Conservation (phyloP, 495 filamentous ascomycete genomes). For the Penicillium diatomitis region DNA sequence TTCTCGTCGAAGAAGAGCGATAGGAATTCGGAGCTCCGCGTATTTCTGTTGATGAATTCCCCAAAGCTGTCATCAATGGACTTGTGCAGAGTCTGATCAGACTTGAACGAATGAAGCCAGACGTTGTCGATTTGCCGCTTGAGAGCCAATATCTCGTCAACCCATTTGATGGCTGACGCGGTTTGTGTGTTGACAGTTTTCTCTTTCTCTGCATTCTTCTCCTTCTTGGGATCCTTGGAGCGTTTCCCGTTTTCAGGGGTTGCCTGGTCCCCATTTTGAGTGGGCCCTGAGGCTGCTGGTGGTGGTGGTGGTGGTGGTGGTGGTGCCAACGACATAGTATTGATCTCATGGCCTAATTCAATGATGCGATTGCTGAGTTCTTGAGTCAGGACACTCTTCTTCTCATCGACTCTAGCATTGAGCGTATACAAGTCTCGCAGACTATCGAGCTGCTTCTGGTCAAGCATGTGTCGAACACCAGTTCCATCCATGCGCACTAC, state of each 20-base stretch:
- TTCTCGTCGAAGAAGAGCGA: conserved; percentile 98
- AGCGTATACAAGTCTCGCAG: conserved; percentile 69
- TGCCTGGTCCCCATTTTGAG: conserved; percentile 1
- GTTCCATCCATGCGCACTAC: conserved; percentile 77
- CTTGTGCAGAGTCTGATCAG: conserved; percentile 70
- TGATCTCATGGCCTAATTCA: conserved; percentile 73
- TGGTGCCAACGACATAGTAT: conserved; percentile 46
- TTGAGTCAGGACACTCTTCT: conserved; percentile 59
- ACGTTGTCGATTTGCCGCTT: conserved; percentile 86
- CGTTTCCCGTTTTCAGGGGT: conserved; percentile 21
- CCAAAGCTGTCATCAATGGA: conserved; percentile 76
- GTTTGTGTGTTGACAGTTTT: conserved; percentile 57
- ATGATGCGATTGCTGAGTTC: conserved; percentile 66
- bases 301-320: background rate
- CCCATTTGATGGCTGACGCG: conserved; percentile 83
- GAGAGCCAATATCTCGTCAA: conserved; percentile 75
- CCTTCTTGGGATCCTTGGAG: conserved; percentile 30
- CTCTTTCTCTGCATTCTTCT: conserved; percentile 39
- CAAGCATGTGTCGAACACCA: conserved; percentile 82
- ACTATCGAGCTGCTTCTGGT: conserved; percentile 73
- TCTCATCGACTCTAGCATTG: conserved; percentile 66
- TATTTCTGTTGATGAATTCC: conserved; percentile 83
- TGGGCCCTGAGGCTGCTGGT: too few relatives aligned
- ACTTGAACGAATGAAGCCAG: conserved; percentile 56
- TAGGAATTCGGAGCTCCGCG: conserved; percentile 77